Evolutionary conservation across 2,329 filamentous ascomycete genomes (phyloP).

Genomic region (Chalara sp.): DNA sequence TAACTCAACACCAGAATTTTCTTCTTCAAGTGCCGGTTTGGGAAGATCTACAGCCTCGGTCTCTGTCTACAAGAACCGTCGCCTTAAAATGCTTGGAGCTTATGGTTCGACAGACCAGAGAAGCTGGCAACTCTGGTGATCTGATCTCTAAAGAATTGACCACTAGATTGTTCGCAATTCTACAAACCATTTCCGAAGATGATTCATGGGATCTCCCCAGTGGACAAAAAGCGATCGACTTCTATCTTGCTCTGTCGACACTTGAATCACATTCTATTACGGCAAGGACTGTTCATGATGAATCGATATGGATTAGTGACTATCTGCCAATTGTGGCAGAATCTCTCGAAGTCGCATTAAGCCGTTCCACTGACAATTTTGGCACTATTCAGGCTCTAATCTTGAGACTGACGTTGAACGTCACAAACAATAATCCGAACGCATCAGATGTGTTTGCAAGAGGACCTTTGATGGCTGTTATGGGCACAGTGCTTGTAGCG

Average conservation of each 20-base stretch:
- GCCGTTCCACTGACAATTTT: slow-evolving; percentile 29
- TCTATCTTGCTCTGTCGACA: slow-evolving; percentile 39
- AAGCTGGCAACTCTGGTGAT: slow-evolving; percentile 39
- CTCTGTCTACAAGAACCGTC: slow-evolving; percentile 55
- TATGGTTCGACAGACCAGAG: slow-evolving; percentile 44
- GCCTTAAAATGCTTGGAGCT: slow-evolving; percentile 58
- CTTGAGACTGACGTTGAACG: slow-evolving; percentile 70
- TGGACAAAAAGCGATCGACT: slow-evolving; percentile 24
- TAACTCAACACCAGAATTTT: slow-evolving; percentile 46
- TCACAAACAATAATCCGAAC: slow-evolving; percentile 71
- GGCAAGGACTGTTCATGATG: slow-evolving; percentile 37
- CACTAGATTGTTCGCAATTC: slow-evolving; percentile 40
- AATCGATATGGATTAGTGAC: slow-evolving; percentile 39
- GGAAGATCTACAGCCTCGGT: slow-evolving; percentile 42
- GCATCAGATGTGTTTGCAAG: slow-evolving; percentile 65
- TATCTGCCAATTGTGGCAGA: slow-evolving; percentile 46
- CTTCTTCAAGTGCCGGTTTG: slow-evolving; percentile 52
- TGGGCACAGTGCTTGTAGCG: slow-evolving; percentile 44
- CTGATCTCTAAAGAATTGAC: slow-evolving; percentile 44
- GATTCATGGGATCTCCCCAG: slow-evolving; percentile 19
- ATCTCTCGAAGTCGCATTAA: slow-evolving; percentile 33
- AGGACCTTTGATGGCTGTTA: slow-evolving; percentile 42
- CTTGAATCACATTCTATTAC: slow-evolving; percentile 48
- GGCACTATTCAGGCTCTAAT: slow-evolving; percentile 26
- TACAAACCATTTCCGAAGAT: slow-evolving; percentile 23